A percentile compares a stretch with the other conserved stretches of the same genome.
Evolutionary conservation across 768 basidiomycete species (phyloP).

Genomic region (Inosperma sp.): DNA sequence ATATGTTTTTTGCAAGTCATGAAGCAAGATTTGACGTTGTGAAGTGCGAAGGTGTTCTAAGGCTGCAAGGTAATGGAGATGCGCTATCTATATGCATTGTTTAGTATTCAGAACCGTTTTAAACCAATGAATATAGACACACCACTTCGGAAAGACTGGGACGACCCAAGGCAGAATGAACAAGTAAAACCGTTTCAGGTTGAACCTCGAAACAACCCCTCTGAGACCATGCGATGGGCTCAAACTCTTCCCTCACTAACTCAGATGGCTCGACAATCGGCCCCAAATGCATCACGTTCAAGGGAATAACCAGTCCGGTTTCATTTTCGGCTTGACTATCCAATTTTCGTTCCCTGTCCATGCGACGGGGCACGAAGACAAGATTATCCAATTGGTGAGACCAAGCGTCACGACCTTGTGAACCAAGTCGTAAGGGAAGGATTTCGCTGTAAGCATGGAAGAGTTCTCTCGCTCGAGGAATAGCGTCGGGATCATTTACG

Average conservation of each 20-base stretch:
- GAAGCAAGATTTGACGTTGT: conserved; percentile 26
- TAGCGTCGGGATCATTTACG: conserved; percentile 16
- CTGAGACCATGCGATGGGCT: conserved; percentile 48
- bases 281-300: conserved; percentile 27
- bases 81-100: conserved; percentile 33
- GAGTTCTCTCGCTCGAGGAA: conserved; percentile 27
- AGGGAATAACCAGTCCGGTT: conserved; percentile 16
- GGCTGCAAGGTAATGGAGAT: conserved; percentile 33
- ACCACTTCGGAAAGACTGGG: conserved; percentile 44
- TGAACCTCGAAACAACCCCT: conserved; percentile 30
- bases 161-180: conserved; percentile 35
- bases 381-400: conserved; percentile 28
- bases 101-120: neutral
- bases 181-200: conserved; percentile 31
- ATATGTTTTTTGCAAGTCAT: conserved; percentile 42
- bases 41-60: conserved; percentile 18
- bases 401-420: conserved; percentile 24
- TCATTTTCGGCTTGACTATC: conserved; percentile 7
- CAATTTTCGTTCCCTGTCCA: conserved; percentile 17
- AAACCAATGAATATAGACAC: conserved; percentile 16
- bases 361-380: conserved; percentile 39
- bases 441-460: conserved; percentile 33
- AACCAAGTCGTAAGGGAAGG: conserved; percentile 28
- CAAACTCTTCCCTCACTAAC: conserved; percentile 34
- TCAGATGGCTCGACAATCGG: conserved; percentile 35